Conservation (phyloP, 768 basidiomycete species). For the Filobasidium wieringae region DNA sequence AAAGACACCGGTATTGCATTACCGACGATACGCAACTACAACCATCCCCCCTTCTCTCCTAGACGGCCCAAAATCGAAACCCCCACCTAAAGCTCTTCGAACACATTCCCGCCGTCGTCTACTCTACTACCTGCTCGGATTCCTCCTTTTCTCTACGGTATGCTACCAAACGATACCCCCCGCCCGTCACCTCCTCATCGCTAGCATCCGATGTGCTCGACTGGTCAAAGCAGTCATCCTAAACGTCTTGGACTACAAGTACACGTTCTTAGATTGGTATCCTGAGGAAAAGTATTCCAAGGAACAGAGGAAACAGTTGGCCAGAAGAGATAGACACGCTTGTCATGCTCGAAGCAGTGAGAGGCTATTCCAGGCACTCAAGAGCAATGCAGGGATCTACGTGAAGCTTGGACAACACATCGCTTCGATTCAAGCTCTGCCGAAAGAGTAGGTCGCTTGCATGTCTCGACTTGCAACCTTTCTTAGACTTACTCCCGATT, state of each 20-base stretch:
- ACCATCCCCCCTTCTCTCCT: too few species aligned
- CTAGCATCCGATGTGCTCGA: conserved; percentile 64
- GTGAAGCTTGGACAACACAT: conserved; percentile 72
- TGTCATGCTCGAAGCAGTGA: conserved; percentile 76
- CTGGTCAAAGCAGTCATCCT: conserved; percentile 51
- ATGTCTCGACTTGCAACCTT: neutral
- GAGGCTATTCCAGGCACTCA: conserved; percentile 66
- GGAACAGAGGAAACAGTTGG: conserved; percentile 51
- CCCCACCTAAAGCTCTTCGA: neutral
- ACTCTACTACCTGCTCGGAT: conserved; percentile 20
- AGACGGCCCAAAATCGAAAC: too few species aligned
- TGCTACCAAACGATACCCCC: conserved; percentile 60
- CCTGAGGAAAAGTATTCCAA: conserved; percentile 42
- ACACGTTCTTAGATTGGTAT: conserved; percentile 27
- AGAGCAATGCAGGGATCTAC: conserved; percentile 55
- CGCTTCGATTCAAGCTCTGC: conserved; percentile 52
- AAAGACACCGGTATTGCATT: too few species aligned
- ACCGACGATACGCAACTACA: too few species aligned
- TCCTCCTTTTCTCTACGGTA: conserved; percentile 23
- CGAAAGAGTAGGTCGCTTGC: conserved; percentile 41
- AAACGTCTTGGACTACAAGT: conserved; percentile 33
- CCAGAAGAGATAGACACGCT: conserved; percentile 52
- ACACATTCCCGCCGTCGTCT: neutral
- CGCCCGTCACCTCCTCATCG: conserved; percentile 62
- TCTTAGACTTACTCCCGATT: too few species aligned